These are phyloP conservation scores for Asclepias syriaca DNA, from an alignment of 257 asterid genomes.

Conservation along the genomic window DNA sequence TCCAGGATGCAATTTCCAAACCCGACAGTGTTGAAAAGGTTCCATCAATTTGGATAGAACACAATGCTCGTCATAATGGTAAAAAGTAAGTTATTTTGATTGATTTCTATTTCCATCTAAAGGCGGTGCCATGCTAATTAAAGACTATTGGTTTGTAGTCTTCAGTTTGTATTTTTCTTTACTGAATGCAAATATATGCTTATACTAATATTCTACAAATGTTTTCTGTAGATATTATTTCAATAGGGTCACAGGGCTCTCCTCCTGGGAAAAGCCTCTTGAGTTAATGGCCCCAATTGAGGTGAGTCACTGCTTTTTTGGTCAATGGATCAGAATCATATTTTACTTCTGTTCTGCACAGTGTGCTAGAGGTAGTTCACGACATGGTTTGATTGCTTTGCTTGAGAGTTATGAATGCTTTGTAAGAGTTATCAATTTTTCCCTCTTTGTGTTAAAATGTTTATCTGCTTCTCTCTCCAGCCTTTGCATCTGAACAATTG, in stretches of 20 bases:
- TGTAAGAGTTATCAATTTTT: neutral
- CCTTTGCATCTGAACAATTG: neutral
- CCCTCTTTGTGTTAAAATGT: neutral
- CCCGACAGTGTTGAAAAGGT: constrained; percentile 30
- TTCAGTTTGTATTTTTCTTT: constrained; percentile 6
- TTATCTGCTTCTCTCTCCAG: neutral
- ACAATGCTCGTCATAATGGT: constrained; percentile 53
- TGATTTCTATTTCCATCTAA: neutral
- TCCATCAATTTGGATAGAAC: constrained; percentile 59
- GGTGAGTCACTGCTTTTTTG: constrained; percentile 32
- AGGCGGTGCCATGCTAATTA: neutral
- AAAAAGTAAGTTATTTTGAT: constrained; percentile 46
- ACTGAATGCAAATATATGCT: neutral
- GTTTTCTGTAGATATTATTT: constrained; percentile 57
- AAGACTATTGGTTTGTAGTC: neutral
- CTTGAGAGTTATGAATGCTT: neutral
- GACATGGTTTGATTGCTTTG: neutral
- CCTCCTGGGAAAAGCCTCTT: constrained; percentile 86
- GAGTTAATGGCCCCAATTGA: constrained; percentile 78
- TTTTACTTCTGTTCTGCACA: neutral
- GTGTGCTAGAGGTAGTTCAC: neutral
- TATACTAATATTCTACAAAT: constrained; percentile 7
- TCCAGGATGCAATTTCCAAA: constrained; percentile 44
- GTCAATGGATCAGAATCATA: neutral
- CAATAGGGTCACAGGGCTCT: constrained; percentile 62